Evolutionary conservation across 306 rosid genomes (phyloP).

Genomic region (Cicer arietinum): DNA sequence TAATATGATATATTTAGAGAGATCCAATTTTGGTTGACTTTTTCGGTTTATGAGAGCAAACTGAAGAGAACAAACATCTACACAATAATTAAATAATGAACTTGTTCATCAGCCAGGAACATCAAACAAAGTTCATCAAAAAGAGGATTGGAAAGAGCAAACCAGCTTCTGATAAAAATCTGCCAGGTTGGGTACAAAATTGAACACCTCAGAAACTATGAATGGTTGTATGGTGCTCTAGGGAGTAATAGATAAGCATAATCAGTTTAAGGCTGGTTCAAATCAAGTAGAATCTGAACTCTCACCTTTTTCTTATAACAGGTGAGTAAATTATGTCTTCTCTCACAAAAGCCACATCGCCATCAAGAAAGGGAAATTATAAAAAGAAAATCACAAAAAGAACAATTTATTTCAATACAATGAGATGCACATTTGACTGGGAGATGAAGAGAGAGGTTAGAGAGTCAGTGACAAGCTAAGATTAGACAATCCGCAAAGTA

Average conservation of each 20-base stretch:
- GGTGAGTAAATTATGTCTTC: conserved; percentile 10
- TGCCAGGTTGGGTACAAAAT: conserved; percentile 62
- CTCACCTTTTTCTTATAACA: conserved; percentile 51
- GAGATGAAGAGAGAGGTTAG: neutral
- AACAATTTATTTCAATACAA: conserved; percentile 9
- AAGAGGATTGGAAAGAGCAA: conserved; percentile 56
- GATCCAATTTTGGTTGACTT: conserved; percentile 14
- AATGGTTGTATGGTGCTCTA: conserved; percentile 43
- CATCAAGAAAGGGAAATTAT: neutral
- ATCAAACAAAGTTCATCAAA: conserved; percentile 68
- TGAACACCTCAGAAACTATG: conserved; percentile 55
- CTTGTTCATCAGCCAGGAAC: conserved; percentile 63
- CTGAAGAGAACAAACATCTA: conserved; percentile 37
- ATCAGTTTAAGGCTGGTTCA: conserved; percentile 48
- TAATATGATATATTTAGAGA: conserved; percentile 9
- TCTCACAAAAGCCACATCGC: conserved; percentile 8
- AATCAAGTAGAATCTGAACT: conserved; percentile 41
- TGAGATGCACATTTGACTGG: neutral
- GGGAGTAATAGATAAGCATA: conserved; percentile 48
- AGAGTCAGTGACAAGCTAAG: neutral
- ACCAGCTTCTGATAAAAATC: conserved; percentile 64
- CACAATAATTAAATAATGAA: conserved; percentile 54
- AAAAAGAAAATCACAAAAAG: neutral
- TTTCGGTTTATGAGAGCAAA: conserved; percentile 34
- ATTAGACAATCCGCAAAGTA: neutral